Conservation (phyloP, 2,329 filamentous ascomycete species). For the Penicillium crustosum region DNA sequence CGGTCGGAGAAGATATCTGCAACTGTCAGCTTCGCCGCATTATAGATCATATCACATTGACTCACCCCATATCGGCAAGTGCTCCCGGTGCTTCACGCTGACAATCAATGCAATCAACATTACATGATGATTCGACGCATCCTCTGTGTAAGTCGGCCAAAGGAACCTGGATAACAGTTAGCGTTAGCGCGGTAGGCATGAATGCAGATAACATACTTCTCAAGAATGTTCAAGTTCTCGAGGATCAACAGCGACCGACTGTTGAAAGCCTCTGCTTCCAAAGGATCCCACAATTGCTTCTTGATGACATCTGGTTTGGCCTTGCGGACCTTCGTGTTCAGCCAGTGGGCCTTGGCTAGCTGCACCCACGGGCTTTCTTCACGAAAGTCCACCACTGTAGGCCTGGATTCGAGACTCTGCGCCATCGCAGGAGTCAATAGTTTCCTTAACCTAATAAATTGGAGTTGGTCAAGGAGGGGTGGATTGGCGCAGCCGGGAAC, state of each 20-base stretch:
- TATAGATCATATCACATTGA: conserved; percentile 13
- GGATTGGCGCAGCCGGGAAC: conserved; percentile 33
- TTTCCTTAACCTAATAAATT: conserved; percentile 28
- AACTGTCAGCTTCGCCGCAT: conserved; percentile 31
- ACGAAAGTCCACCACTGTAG: conserved; percentile 45
- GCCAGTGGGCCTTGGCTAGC: conserved; percentile 82
- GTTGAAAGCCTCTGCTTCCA: conserved; percentile 78
- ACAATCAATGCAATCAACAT: conserved; percentile 80
- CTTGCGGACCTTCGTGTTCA: conserved; percentile 71
- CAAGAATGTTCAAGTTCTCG: conserved; percentile 86
- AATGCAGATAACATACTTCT: conserved; percentile 56
- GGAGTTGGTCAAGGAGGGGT: conserved; percentile 20
- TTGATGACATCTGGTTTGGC: conserved; percentile 81
- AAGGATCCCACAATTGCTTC: conserved; percentile 79
- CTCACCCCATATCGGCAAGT: conserved; percentile 81
- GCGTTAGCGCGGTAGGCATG: conserved; percentile 20
- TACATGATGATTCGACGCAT: conserved; percentile 88
- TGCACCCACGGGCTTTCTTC: conserved; percentile 55
- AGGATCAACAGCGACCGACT: conserved; percentile 76
- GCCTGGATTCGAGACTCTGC: conserved; percentile 46
- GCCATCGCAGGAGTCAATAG: conserved; percentile 59
- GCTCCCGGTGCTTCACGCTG: conserved; percentile 85
- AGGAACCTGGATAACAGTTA: conserved; percentile 64
- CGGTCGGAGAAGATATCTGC: conserved; percentile 73
- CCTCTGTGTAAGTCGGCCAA: conserved; percentile 88